Evolutionary conservation across 495 filamentous ascomycete species (phyloP).

Genomic region (Tuber melanosporum): DNA sequence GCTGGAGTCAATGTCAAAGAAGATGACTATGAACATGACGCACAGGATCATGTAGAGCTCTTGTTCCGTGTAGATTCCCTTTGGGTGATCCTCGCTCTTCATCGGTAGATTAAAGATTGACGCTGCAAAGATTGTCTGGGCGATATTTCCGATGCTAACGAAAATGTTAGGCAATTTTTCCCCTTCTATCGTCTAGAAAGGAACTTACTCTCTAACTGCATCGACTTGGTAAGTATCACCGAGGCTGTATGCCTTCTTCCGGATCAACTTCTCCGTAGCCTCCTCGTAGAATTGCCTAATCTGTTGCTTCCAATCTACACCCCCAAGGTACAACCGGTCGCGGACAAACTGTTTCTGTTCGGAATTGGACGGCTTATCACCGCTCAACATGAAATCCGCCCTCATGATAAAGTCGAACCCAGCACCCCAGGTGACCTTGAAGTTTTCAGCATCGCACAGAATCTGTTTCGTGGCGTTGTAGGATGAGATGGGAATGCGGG

Average conservation of each 20-base stretch:
- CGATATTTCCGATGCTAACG: conserved; percentile 59
- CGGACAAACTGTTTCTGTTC: conserved; percentile 54
- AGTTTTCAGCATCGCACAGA: conserved; percentile 56
- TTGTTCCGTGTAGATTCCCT: conserved; percentile 68
- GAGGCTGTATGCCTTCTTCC: conserved; percentile 56
- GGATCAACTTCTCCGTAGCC: conserved; percentile 58
- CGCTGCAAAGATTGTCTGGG: conserved; percentile 65
- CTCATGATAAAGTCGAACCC: conserved; percentile 51
- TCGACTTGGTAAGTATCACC: conserved; percentile 63
- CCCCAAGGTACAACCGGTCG: conserved; percentile 58
- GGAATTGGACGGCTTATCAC: conserved; percentile 48
- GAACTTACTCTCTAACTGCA: conserved; percentile 59
- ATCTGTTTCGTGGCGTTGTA: conserved; percentile 59
- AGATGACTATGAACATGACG: conserved; percentile 55
- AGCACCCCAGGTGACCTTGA: conserved; percentile 58
- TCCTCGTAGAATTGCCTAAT: conserved; percentile 59
- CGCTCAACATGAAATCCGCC: conserved; percentile 53
- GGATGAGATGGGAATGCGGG: conserved; percentile 53
- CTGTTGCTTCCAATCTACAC: conserved; percentile 47
- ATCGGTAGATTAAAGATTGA: conserved; percentile 67
- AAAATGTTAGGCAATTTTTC: not conserved
- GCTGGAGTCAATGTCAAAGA: conserved; percentile 48
- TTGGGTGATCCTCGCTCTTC: conserved; percentile 60
- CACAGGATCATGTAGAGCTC: conserved; percentile 73
- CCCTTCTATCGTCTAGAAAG: not conserved